A percentile compares a stretch with the other conserved stretches of the same genome.
phyloP scores from a whole-genome alignment of 257 asterid species.

The Plantago ovata region DNA sequence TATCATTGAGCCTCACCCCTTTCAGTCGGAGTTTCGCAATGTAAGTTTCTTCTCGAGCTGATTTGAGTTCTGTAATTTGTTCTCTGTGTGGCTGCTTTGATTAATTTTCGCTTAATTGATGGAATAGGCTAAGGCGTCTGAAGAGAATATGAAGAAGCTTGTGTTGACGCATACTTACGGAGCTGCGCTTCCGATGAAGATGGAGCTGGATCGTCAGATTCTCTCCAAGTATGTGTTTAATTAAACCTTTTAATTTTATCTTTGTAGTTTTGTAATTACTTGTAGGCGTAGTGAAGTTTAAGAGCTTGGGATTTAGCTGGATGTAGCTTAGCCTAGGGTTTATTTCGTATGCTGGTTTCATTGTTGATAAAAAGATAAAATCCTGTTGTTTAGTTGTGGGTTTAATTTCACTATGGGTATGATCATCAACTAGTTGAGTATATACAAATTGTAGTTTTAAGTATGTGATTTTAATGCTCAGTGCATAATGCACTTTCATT shows the following conservation, averaged over 20 bases:
- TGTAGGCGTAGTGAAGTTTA: neutral
- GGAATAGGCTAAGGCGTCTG: conserved; percentile 47
- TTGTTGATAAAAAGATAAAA: neutral
- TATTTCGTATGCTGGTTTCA: neutral
- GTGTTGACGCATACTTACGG: conserved; percentile 51
- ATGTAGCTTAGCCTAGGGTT: conserved; percentile 5
- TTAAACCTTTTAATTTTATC: neutral
- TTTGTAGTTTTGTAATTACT: neutral
- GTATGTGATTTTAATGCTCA: too few species aligned
- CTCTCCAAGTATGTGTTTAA: conserved; percentile 46
- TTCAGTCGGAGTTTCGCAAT: conserved; percentile 55
- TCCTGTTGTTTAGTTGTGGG: neutral
- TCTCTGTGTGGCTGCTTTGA: neutral
- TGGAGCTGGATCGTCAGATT: conserved; percentile 70
- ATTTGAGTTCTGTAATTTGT: neutral
- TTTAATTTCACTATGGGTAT: too few species aligned
- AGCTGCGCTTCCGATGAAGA: conserved; percentile 67
- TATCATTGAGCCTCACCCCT: conserved; percentile 79
- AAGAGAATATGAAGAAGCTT: conserved; percentile 44
- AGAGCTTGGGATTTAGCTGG: conserved; percentile 26
- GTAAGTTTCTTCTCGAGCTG: conserved; percentile 29
- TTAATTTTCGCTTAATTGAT: conserved; percentile 15
- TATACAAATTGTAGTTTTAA: too few species aligned
- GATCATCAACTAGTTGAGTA: too few species aligned
- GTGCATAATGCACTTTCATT: neutral